Evolutionary conservation across 495 filamentous ascomycete genomes (phyloP).

Genomic region (Cairneyella variabilis): DNA sequence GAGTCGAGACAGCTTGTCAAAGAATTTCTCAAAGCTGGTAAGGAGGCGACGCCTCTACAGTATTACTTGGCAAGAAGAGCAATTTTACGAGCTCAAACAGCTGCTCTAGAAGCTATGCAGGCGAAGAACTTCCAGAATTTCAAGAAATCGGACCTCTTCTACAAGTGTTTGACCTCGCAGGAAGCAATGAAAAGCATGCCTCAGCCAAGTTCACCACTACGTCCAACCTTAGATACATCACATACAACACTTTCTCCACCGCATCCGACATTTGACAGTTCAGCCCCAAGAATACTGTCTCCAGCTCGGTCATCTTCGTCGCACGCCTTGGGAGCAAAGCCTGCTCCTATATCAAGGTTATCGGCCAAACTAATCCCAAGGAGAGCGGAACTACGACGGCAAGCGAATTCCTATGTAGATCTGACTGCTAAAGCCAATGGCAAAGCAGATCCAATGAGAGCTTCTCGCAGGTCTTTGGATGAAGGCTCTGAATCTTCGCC

Average conservation of each 20-base stretch:
- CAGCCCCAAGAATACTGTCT: not conserved
- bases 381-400: conserved; percentile 21
- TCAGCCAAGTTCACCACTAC: conserved; percentile 21
- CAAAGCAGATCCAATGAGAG: conserved; percentile 31
- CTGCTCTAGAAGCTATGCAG: conserved; percentile 78
- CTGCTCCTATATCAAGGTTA: conserved; percentile 29
- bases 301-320: conserved; percentile 16
- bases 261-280: conserved; percentile 8
- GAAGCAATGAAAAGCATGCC: conserved; percentile 55
- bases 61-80: conserved; percentile 81
- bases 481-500: conserved; percentile 40
- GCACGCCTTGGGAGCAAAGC: conserved; percentile 28
- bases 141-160: conserved; percentile 87
- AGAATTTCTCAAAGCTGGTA: conserved; percentile 73
- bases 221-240: conserved; percentile 8
- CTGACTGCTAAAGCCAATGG: conserved; percentile 19
- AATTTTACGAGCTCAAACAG: conserved; percentile 77
- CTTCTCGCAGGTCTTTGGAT: conserved; percentile 42
- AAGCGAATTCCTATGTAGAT: conserved; percentile 42
- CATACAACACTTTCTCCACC: conserved; percentile 4
- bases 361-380: conserved; percentile 16
- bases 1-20: conserved; percentile 65
- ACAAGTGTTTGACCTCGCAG: conserved; percentile 90
- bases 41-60: conserved; percentile 68
- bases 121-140: conserved; percentile 76